phyloP scores from a whole-genome alignment of 495 filamentous ascomycete genomes.

The Achaetomiella virescens region DNA sequence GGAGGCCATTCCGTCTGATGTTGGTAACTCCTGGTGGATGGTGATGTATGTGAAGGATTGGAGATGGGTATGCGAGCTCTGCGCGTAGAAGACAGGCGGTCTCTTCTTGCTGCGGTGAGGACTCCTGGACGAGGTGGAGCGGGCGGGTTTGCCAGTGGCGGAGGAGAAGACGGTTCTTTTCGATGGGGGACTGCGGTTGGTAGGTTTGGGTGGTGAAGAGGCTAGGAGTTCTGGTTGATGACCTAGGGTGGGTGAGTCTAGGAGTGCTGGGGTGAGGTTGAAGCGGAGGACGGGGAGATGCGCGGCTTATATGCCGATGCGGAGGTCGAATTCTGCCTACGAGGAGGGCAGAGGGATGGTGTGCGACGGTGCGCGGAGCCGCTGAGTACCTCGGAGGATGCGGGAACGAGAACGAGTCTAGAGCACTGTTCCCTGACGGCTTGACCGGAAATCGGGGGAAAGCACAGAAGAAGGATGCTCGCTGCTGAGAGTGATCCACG shows the following conservation, averaged over 20 bases:
- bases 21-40: constrained; percentile 33
- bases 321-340: background rate
- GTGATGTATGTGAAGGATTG: constrained; percentile 34
- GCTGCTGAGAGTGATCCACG: constrained; percentile 18
- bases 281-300: constrained; percentile 9
- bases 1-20: constrained; percentile 19
- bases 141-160: constrained; percentile 15
- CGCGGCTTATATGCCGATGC: background rate
- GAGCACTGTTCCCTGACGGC: constrained; percentile 12
- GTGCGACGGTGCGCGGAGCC: constrained; percentile 10
- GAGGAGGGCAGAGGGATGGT: background rate
- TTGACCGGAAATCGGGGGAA: constrained; percentile 22
- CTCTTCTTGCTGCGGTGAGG: constrained; percentile 12
- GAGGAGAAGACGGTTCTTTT: constrained; percentile 19
- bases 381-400: background rate
- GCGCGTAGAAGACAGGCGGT: constrained; percentile 26
- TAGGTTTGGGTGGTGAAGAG: background rate
- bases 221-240: background rate
- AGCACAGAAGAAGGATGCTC: constrained; percentile 15
- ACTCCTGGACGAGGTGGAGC: constrained; percentile 24
- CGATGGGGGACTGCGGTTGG: background rate
- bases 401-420: background rate
- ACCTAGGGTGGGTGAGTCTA: background rate
- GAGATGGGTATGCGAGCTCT: constrained; percentile 21
- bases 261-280: background rate